Evolutionary conservation across 1,284 basidiomycete species (phyloP).

Genomic region (Stygiomarasmius scandens): DNA sequence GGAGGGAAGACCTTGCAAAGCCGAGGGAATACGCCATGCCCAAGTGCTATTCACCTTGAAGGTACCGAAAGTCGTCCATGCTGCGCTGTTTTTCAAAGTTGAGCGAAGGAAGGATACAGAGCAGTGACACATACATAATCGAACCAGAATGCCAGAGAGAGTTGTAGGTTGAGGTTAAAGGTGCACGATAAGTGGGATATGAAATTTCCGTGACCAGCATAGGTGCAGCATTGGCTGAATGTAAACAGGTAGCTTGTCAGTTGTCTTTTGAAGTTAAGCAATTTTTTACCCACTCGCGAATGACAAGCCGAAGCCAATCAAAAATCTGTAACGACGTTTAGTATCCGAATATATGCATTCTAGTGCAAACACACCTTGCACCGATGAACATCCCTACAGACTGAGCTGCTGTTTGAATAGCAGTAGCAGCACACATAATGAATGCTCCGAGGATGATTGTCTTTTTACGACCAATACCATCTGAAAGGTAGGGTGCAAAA

Average conservation of each 20-base stretch:
- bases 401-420: slow-evolving; percentile 69
- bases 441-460: slow-evolving; percentile 64
- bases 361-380: slow-evolving; percentile 49
- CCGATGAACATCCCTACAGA: slow-evolving; percentile 83
- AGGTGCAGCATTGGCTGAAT: slow-evolving; percentile 67
- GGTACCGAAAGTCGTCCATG: slow-evolving; percentile 21
- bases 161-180: slow-evolving; percentile 74
- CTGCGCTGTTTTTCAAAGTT: slow-evolving; percentile 3
- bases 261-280: too few species aligned
- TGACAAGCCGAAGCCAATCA: slow-evolving; percentile 80
- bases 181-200: slow-evolving; percentile 76
- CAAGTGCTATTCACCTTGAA: slow-evolving; percentile 23
- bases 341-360: too few species aligned
- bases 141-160: slow-evolving; percentile 79
- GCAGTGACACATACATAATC: slow-evolving; percentile 55
- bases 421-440: slow-evolving; percentile 67
- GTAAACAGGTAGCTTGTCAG: too few species aligned
- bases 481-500: slow-evolving; percentile 70
- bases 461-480: slow-evolving; percentile 64
- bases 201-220: slow-evolving; percentile 78
- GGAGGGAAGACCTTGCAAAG: slow-evolving; percentile 32
- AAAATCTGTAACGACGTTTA: slow-evolving; percentile 44
- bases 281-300: slow-evolving; percentile 58
- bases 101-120: slow-evolving; percentile 53
- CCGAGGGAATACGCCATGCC: slow-evolving; percentile 35